Evolutionary conservation across 2,329 filamentous ascomycete species (phyloP).

Genomic region (Exophiala mesophila): DNA sequence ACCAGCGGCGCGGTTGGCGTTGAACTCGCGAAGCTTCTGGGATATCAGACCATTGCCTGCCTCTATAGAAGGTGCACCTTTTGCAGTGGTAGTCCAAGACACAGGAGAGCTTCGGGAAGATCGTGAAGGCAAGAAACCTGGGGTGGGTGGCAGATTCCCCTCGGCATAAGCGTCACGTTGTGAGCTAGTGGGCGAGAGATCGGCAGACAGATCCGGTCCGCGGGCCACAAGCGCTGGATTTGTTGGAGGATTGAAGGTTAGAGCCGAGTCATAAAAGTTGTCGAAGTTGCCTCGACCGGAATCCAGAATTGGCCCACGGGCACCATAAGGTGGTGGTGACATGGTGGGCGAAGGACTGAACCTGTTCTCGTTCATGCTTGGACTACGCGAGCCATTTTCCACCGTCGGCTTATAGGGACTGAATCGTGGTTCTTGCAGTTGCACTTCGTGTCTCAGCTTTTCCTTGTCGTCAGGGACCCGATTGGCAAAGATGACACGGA

Average conservation of each 20-base stretch:
- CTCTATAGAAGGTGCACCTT: conserved; percentile 4
- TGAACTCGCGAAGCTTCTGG: conserved; percentile 22
- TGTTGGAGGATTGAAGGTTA: neutral
- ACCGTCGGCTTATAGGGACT: conserved; percentile 69
- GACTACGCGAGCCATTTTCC: conserved; percentile 49
- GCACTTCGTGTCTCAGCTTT: conserved; percentile 82
- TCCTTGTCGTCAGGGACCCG: conserved; percentile 94
- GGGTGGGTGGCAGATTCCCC: too few relatives aligned
- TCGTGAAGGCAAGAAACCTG: conserved; percentile 22
- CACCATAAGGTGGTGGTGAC: conserved; percentile 10
- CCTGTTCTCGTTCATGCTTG: conserved; percentile 57
- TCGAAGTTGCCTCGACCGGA: neutral
- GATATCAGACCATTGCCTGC: conserved; percentile 24
- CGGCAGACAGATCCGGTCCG: neutral
- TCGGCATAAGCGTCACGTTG: too few relatives aligned
- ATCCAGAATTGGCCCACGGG: conserved; percentile 10
- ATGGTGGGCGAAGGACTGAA: conserved; percentile 40
- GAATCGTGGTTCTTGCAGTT: conserved; percentile 81
- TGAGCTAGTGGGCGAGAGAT: neutral
- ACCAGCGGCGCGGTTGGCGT: neutral
- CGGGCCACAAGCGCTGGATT: neutral
- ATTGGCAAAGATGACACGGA: conserved; percentile 94
- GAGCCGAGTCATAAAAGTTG: neutral
- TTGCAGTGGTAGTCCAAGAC: conserved; percentile 12
- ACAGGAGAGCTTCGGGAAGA: conserved; percentile 23